A percentile compares a stretch with the other conserved stretches of the same genome.
Conservation (phyloP, 306 rosid genomes). For the Trichosanthes cucumerina region DNA sequence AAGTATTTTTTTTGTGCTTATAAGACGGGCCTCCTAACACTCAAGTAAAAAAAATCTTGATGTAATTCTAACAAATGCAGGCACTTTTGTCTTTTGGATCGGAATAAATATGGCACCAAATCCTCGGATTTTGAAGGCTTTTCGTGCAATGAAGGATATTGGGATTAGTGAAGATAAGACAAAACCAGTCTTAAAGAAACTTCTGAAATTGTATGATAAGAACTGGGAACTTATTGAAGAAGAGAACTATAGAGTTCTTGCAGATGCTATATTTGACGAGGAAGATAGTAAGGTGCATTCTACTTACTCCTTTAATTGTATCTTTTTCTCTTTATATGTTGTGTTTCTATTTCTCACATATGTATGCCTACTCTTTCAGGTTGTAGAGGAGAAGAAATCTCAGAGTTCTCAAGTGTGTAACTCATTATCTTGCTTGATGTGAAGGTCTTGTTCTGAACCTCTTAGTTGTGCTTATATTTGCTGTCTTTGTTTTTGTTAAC, state of each 20-base stretch:
- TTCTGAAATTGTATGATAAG: constrained; percentile 58
- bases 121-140: constrained; percentile 48
- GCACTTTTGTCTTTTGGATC: background rate
- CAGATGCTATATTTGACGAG: constrained; percentile 77
- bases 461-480: constrained; percentile 6
- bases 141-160: constrained; percentile 55
- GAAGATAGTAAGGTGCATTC: constrained; percentile 50
- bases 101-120: constrained; percentile 49
- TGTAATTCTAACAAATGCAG: background rate
- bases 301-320: background rate
- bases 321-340: background rate
- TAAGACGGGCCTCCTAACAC: background rate
- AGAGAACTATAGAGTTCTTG: constrained; percentile 78
- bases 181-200: constrained; percentile 66
- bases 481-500: constrained; percentile 21
- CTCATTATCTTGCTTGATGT: constrained; percentile 1
- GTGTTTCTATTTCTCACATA: constrained; percentile 8
- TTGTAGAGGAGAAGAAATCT: constrained; percentile 19
- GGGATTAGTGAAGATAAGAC: constrained; percentile 59
- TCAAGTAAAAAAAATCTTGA: background rate
- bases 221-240: constrained; percentile 88
- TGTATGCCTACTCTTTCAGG: constrained; percentile 27
- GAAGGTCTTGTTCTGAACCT: constrained; percentile 1
- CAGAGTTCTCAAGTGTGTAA: constrained; percentile 21
- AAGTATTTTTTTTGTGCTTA: background rate